Conservation (phyloP, 768 basidiomycete genomes). For the Phlegmacium glaucopus region DNA sequence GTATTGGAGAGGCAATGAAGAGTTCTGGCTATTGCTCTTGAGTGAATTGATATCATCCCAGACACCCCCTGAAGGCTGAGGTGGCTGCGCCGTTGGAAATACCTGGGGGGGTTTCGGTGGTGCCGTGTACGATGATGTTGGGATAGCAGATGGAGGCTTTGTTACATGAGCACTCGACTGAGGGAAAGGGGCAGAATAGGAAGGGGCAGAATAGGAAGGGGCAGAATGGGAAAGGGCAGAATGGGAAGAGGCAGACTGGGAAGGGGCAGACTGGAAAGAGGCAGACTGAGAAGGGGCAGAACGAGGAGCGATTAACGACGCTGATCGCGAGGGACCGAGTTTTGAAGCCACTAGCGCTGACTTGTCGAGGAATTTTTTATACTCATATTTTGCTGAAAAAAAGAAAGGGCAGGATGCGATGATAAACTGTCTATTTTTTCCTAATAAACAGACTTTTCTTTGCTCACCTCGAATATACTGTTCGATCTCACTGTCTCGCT, state of each 20-base stretch:
- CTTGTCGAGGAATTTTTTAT: constrained; percentile 60
- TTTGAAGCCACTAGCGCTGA: constrained; percentile 44
- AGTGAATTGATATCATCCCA: constrained; percentile 60
- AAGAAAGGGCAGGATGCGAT: neutral
- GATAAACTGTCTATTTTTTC: too few species aligned
- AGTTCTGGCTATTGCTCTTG: constrained; percentile 35
- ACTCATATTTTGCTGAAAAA: constrained; percentile 73
- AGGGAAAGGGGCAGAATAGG: constrained; percentile 7
- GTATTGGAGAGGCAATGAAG: constrained; percentile 53
- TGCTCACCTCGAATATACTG: constrained; percentile 80
- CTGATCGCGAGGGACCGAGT: constrained; percentile 41
- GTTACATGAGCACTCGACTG: constrained; percentile 10
- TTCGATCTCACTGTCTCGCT: constrained; percentile 88
- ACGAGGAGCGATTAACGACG: constrained; percentile 22
- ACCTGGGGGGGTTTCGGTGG: neutral
- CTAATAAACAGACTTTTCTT: neutral
- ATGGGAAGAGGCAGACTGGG: constrained; percentile 1
- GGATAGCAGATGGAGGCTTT: constrained; percentile 5
- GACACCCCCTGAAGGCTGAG: constrained; percentile 32
- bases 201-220: neutral
- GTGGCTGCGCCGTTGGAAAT: constrained; percentile 6
- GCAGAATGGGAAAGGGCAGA: constrained; percentile 7
- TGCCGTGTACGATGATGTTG: neutral
- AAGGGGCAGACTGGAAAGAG: constrained; percentile 4
- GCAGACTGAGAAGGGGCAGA: neutral